phyloP scores from a whole-genome alignment of 352 stramenopile genomes.

The Globisporangium carolinianum region DNA sequence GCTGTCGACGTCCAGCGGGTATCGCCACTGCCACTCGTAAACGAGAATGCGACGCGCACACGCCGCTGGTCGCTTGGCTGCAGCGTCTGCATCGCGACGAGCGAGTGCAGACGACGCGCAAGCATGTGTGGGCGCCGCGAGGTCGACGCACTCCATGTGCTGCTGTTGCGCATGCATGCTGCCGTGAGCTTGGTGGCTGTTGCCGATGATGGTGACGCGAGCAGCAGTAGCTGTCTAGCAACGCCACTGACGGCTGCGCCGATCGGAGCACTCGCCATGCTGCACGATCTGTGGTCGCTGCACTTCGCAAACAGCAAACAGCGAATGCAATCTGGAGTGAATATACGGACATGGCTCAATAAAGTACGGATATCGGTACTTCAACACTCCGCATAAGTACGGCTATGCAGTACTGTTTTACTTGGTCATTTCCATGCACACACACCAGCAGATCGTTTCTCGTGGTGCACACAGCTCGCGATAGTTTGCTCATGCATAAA shows the following conservation, averaged over 20 bases:
- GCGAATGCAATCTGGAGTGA: too few species aligned
- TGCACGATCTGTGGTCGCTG: neutral
- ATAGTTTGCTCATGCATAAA: too few species aligned
- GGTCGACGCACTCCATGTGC: neutral
- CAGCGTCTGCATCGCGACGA: conserved; percentile 1
- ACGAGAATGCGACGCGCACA: neutral
- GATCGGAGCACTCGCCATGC: neutral
- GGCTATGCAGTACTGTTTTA: too few species aligned
- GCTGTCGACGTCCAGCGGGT: conserved; percentile 8
- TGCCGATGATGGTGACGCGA: neutral
- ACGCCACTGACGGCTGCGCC: neutral
- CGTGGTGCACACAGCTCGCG: too few species aligned
- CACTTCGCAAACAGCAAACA: too few species aligned
- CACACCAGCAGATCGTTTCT: too few species aligned
- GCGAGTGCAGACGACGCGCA: neutral
- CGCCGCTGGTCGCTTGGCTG: neutral
- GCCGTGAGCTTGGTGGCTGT: neutral
- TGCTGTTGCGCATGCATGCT: neutral
- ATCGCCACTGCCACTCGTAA: neutral
- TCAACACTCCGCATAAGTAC: too few species aligned
- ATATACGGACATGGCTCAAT: too few species aligned
- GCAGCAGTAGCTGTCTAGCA: conserved; percentile 9
- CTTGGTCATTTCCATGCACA: too few species aligned
- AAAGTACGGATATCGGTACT: neutral
- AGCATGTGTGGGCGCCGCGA: conserved; percentile 1